Base-by-base conservation (phyloP, 2,329 filamentous ascomycete species). In the Aspergillus neoniger region DNA sequence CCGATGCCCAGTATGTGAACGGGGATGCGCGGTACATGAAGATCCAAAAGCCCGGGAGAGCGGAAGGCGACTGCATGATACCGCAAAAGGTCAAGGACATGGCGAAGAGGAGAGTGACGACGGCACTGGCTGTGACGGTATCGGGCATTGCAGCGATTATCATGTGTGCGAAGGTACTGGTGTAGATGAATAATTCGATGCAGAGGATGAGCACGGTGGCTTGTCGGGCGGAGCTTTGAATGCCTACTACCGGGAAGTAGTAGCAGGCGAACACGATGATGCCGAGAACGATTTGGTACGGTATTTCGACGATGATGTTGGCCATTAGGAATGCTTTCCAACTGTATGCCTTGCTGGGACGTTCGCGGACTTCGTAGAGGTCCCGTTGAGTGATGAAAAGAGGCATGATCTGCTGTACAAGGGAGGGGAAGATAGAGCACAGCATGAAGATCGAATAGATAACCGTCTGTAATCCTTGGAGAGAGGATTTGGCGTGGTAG, bases 361-460 rank as follows among this genome's bases (percentile, higher is more conserved):
- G 77, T 65, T 86, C 83, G 49, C 83, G 82, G 4, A 80, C 81
- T 73, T 86, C 83, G 72, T 85, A 86, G 0, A 86, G 75, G 1
- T 80, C 79, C 36, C 83, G 78, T 65, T 85, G 82, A 0, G 78
- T 82, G 39, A 85, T 77, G 66, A 86, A 86, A 4, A 80, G 72
- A 1, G 84, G 84, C 73, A 85, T 84, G 60, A 85, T 84, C 64
- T 50, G 47, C 25, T 50, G 47, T 8, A 50, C 47, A n/a, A 50
- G 30, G 6, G 47, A 50, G 5, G 47, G 47, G 15, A 50, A 50
- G 8, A 50, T 8, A 19, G 47, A 50, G 25, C 47, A 50, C 25
- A 93, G 78, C 82, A 93, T 89, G 83, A 95, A 96, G 67, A 96
- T 88, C 71, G 86, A 83, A 71, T 94, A 95, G 86, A 94, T 91